Evolutionary conservation across 345 rosid genomes (phyloP), one percentile per base, ranked within the genome.

Genomic region (Citrus trifoliata): DNA sequence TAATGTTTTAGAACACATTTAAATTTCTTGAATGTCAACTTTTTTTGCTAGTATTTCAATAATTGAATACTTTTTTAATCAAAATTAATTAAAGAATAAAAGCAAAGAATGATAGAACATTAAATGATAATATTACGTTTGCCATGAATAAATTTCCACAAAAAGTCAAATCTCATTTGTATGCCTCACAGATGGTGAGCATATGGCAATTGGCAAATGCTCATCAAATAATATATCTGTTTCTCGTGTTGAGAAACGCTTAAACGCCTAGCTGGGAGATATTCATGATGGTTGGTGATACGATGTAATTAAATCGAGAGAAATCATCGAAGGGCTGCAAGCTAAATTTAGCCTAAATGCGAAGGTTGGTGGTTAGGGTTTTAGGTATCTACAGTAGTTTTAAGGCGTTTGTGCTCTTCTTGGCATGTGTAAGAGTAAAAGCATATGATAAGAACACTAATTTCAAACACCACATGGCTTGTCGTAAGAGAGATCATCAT

Each of bases 381-480:
- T 53, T 5, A 1, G 22, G 21, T 4, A 18, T 51, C 22, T 16
- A 51, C 18, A 4, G 22, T 53, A 18, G 22, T 53, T 53, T 53
- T 18, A 53, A 53, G 22, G 58, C 8, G 19, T 53, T 22, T 22
- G 46, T 7, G 7, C 21, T 13, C 18, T 38, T 25, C 55, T 25
- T 60, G 55, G 72, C n/a, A 67, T 67, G 10, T 25, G 2, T 24
- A 59, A 5, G 12, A n/a, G 40, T 25, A 55, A 61, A 42, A 33
- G 35, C 10, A 24, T 25, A 16, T 12, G 65, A n/a, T 7, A 14
- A 14, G 24, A 38, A 25, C 25, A 24, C 21, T 60, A 13, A 24
- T 74, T 25, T 74, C 77, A 60, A 61, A 61, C 68, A 19, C 40
- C 77, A 74, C 69, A 42, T 74, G 59, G 70, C 9, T 46, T 27